Conservation (phyloP, 176 grass and related monocot genomes). For the Chloris gayana region DNA sequence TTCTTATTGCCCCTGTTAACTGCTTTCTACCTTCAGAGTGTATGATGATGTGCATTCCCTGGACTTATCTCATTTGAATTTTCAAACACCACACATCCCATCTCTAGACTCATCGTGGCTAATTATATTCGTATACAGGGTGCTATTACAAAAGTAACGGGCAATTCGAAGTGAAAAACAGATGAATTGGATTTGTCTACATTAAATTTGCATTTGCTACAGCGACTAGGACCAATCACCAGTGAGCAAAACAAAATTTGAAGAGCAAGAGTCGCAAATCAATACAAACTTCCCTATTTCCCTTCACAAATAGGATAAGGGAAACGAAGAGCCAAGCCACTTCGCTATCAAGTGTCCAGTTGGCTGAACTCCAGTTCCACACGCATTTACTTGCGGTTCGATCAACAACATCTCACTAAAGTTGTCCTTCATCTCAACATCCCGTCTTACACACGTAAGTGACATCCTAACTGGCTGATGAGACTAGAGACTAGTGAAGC, state of each 20-base stretch:
- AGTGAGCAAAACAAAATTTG: neutral
- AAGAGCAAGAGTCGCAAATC: neutral
- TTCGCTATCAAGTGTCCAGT: neutral
- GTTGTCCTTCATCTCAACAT: neutral
- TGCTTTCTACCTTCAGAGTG: neutral
- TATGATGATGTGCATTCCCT: neutral
- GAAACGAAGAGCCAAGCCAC: neutral
- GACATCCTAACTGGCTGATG: too few species aligned
- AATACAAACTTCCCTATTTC: neutral
- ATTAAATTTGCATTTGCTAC: neutral
- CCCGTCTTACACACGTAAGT: too few species aligned
- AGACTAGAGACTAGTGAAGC: too few species aligned
- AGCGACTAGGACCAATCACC: neutral
- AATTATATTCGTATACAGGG: neutral
- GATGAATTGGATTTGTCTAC: neutral
- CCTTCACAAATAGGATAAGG: neutral
- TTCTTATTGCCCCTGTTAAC: neutral
- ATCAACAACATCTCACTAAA: conserved; percentile 11
- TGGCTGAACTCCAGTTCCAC: neutral
- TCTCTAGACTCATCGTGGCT: neutral
- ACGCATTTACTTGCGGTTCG: conserved; percentile 20
- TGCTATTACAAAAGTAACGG: too few species aligned
- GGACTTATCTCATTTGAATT: neutral
- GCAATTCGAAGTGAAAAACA: neutral
- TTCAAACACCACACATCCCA: conserved; percentile 4